Conservation (phyloP, 2,329 filamentous ascomycete genomes). For the Aspergillus ustus region DNA sequence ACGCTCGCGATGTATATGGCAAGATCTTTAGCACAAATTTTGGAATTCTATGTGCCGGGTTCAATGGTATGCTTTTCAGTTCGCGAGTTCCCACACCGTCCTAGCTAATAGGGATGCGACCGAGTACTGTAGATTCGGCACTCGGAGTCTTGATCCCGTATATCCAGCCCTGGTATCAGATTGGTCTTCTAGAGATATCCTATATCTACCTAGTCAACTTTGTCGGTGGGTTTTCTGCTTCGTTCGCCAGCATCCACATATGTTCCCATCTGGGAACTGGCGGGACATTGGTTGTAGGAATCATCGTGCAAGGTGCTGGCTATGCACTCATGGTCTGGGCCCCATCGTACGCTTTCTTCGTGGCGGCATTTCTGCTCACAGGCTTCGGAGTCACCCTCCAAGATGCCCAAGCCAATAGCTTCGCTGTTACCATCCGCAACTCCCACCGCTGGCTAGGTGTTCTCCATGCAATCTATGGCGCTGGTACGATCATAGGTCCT, state of each 20-base stretch:
- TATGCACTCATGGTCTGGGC: slow-evolving; percentile 31
- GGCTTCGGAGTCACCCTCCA: slow-evolving; percentile 29
- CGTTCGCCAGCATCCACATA: slow-evolving; percentile 31
- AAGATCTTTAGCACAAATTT: slow-evolving; percentile 30
- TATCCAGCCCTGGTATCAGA: slow-evolving; percentile 28
- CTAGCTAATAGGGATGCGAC: neutral
- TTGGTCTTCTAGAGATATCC: slow-evolving; percentile 28
- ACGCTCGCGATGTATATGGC: slow-evolving; percentile 25
- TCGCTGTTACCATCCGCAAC: slow-evolving; percentile 28
- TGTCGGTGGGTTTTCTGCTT: slow-evolving; percentile 26
- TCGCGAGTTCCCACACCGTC: neutral
- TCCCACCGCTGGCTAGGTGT: slow-evolving; percentile 30
- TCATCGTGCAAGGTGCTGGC: slow-evolving; percentile 25
- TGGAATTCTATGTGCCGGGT: slow-evolving; percentile 22
- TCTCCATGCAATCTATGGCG: slow-evolving; percentile 29
- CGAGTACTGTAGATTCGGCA: slow-evolving; percentile 23
- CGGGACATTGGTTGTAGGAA: slow-evolving; percentile 27
- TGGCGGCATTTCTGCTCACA: slow-evolving; percentile 29
- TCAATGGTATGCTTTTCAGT: slow-evolving; percentile 24
- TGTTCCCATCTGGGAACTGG: slow-evolving; percentile 29
- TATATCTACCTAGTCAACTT: slow-evolving; percentile 32
- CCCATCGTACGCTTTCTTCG: slow-evolving; percentile 27
- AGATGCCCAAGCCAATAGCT: slow-evolving; percentile 30
- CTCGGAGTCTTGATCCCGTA: slow-evolving; percentile 32
- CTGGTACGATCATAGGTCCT: slow-evolving; percentile 27